Evolutionary conservation across 83 land plant species (phyloP), one percentile per base, ranked within the genome.

Genomic region (Thuja plicata): DNA sequence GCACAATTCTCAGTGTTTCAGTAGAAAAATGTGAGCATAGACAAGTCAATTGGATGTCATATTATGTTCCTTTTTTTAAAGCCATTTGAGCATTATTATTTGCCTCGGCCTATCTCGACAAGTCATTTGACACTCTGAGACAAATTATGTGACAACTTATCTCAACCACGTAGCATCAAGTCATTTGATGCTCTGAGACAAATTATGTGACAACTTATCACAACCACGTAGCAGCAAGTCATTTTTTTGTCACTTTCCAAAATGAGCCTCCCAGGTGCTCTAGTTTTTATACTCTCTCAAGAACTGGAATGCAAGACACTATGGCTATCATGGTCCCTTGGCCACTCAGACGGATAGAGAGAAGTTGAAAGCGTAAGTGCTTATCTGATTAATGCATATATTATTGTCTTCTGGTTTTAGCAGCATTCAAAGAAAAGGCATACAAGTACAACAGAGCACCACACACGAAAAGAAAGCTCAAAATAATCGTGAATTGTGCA

Each of bases 401-500:
- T 66, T 66, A 66, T 27, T 5, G 27, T 24, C 8, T 66, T 66
- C 30, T 66, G n/a, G n/a, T 66, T 66, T 66, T 27, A 27, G n/a
- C 27, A 1, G 30, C 73, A 27, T 66, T 34, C 24, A 66, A 52
- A 73, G 13, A 16, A 84, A 89, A 85, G 24, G 43, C 6, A 54
- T 54, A 54, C 19, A 54, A 54, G 57, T 54, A 54, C 57, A 54
- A 0, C 3, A 54, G 57, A 15, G 40, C n/a, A 85, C n/a, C 34
- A 52, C 30, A 35, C 87, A 41, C 89, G 46, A 27, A 84, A 84
- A 6, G 35, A 34, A 85, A 88, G 57, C 30, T 86, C 16, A 40
- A 79, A 5, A 13, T 24, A 46, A 81, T 30, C 48, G 40, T 38
- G 38, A 60, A 71, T 37, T 37, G n/a, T 43, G 24, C 85, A 73